These are phyloP conservation scores for Kwoniella heveanensis DNA, from an alignment of 768 basidiomycete species.

Conservation along the genomic window DNA sequence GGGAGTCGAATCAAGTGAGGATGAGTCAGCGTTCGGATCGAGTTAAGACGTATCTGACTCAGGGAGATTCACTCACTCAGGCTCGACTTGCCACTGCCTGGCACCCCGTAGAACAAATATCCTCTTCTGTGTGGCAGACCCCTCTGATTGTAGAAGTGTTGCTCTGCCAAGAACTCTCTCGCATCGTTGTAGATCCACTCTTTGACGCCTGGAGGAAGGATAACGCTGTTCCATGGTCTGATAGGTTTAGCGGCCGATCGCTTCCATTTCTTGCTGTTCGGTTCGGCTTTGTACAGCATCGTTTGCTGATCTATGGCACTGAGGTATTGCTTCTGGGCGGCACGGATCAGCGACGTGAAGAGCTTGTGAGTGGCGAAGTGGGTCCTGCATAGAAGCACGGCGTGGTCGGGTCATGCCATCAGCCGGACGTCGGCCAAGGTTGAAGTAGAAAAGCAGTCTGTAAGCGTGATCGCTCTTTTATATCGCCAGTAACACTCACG, in stretches of 20 bases:
- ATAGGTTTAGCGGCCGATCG: slow-evolving; percentile 6
- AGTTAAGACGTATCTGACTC: no score
- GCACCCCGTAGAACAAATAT: slow-evolving; percentile 22
- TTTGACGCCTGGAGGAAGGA: slow-evolving; percentile 29
- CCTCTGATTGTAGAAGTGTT: slow-evolving; percentile 26
- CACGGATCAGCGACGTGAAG: slow-evolving; percentile 9
- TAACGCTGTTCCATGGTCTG: slow-evolving; percentile 30
- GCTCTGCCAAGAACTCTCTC: slow-evolving; percentile 26
- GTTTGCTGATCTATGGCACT: background rate
- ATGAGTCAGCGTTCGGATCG: background rate
- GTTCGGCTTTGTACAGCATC: no score
- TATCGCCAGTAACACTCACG: slow-evolving; percentile 1
- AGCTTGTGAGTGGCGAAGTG: slow-evolving; percentile 15
- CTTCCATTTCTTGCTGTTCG: background rate
- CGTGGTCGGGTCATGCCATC: no score
- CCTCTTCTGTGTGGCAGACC: slow-evolving; percentile 39
- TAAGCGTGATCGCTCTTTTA: no score
- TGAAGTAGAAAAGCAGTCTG: no score
- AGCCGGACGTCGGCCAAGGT: no score
- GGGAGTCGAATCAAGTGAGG: background rate
- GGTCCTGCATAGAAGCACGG: slow-evolving; percentile 1
- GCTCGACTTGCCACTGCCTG: slow-evolving; percentile 21
- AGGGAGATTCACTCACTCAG: slow-evolving; percentile 14
- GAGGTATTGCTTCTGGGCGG: background rate
- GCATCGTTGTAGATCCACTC: slow-evolving; percentile 31